Evolutionary conservation across 441 rosid species (phyloP).

Genomic region (Pelargonium fulgidum): DNA sequence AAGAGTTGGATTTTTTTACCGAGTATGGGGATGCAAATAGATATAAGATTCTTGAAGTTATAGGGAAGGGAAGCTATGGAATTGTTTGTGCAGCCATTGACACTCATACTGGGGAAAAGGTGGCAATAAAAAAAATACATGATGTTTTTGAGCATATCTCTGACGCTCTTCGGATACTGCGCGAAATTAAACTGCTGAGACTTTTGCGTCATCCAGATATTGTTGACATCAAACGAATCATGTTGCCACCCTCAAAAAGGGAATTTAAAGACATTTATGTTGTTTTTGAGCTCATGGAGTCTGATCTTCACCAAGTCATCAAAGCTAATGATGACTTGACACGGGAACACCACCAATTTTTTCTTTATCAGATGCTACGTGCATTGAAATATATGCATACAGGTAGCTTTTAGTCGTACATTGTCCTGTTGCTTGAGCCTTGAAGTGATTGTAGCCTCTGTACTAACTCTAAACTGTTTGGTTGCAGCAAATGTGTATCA

Average conservation of each 20-base stretch:
- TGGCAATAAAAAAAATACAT: slow-evolving; percentile 28
- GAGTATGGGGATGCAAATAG: slow-evolving; percentile 95
- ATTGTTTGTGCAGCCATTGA: slow-evolving; percentile 95
- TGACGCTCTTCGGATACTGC: slow-evolving; percentile 77
- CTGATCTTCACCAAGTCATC: slow-evolving; percentile 97
- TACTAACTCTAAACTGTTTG: slow-evolving; percentile 23
- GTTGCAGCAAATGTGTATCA: slow-evolving; percentile 91
- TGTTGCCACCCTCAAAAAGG: slow-evolving; percentile 92
- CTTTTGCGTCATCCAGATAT: slow-evolving; percentile 88
- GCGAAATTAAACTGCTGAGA: slow-evolving; percentile 85
- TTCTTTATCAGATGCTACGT: slow-evolving; percentile 92
- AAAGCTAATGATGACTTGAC: slow-evolving; percentile 97
- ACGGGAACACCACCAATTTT: slow-evolving; percentile 87
- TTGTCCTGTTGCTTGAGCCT: not conserved
- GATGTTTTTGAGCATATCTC: slow-evolving; percentile 59
- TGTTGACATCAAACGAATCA: slow-evolving; percentile 86
- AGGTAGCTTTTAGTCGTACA: slow-evolving; percentile 3
- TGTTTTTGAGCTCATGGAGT: slow-evolving; percentile 98
- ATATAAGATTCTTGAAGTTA: slow-evolving; percentile 71
- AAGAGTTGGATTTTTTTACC: slow-evolving; percentile 73
- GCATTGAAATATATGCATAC: slow-evolving; percentile 54
- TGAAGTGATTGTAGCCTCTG: not conserved
- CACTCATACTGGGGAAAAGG: slow-evolving; percentile 25
- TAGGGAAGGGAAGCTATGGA: slow-evolving; percentile 99
- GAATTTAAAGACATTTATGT: slow-evolving; percentile 92